Evolutionary conservation across 2,329 filamentous ascomycete species (phyloP).

Genomic region (Annulohypoxylon truncatum): DNA sequence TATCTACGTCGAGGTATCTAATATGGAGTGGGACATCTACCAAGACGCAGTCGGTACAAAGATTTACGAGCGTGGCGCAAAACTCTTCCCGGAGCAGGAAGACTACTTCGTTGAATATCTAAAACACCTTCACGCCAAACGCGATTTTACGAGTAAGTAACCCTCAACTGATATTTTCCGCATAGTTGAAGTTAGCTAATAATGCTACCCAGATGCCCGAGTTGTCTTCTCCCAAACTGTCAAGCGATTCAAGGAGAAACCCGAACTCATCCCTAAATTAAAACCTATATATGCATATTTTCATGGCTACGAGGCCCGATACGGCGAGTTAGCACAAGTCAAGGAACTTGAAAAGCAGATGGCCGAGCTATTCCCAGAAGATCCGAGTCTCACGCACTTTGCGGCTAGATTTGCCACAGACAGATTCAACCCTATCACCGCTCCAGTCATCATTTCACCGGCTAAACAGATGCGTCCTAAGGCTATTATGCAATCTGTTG

Average conservation of each 20-base stretch:
- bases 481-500: constrained; percentile 64
- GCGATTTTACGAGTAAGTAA: constrained; percentile 89
- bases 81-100: constrained; percentile 93
- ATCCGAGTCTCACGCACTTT: constrained; percentile 81
- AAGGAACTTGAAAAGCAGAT: constrained; percentile 92
- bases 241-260: constrained; percentile 80
- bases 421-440: constrained; percentile 82
- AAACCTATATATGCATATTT: constrained; percentile 92
- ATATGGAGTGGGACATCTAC: constrained; percentile 96
- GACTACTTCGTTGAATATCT: constrained; percentile 94
- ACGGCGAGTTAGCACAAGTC: constrained; percentile 91
- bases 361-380: constrained; percentile 91
- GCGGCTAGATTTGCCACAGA: constrained; percentile 77
- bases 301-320: constrained; percentile 94
- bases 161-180: background rate
- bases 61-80: constrained; percentile 94
- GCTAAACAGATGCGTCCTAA: constrained; percentile 79
- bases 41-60: constrained; percentile 92
- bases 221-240: constrained; percentile 97
- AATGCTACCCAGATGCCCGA: constrained; percentile 75
- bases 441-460: constrained; percentile 87
- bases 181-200: constrained; percentile 35
- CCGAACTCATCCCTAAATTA: constrained; percentile 77
- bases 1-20: constrained; percentile 91
- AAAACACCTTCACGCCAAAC: constrained; percentile 91